Evolutionary conservation across 1,139 yeast genomes (phyloP), one percentile per base, ranked within the genome.

Genomic region (Saccharomyces hybrid): DNA sequence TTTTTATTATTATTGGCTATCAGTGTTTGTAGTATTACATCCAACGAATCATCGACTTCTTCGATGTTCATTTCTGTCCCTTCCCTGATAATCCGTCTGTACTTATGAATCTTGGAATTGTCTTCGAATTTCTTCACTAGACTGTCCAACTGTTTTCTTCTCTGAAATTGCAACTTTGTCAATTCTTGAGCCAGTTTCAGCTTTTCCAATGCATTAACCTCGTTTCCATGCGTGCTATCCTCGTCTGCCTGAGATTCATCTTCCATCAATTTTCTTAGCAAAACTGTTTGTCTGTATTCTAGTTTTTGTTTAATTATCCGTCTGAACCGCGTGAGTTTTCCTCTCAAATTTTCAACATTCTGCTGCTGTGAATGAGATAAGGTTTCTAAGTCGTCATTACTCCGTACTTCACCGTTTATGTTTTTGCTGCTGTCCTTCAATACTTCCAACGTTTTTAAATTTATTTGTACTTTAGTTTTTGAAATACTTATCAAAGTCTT

Each of bases 41-140:
- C 70, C 52, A 69, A 54, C 54, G 65, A 62, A 5, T 60, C 69
- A 56, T 73, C 76, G 6, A 73, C 67, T 59, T 90, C 96, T 60
- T 85, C 88, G 46, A 84, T 78, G 48, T 81, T 82, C 53, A 90
- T 80, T 46, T 89, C 95, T 63, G 97, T 89, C 57, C 95, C 86
- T 58, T 84, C 78, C 52, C 96, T 84, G 52, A 93, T 84, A 67
- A 93, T 78, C 63, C 86, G 81, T 61, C 95, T 78, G 73, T 90
- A 93, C 64, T 88, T 86, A 65, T 84, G 84, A 79, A 90, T 83
- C 68, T 85, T 88, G 9, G 61, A 55, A 52, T 65, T 61, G 53
- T 75, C 78, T 9, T 82, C 79, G 62, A 78, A 76, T 46, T 77
- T 68, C 47, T 70, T 72, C 25, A 81, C 74, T 13, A 79, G 74